Evolutionary conservation across 2,329 filamentous ascomycete species (phyloP).

Genomic region (Exophiala aquamarina): DNA sequence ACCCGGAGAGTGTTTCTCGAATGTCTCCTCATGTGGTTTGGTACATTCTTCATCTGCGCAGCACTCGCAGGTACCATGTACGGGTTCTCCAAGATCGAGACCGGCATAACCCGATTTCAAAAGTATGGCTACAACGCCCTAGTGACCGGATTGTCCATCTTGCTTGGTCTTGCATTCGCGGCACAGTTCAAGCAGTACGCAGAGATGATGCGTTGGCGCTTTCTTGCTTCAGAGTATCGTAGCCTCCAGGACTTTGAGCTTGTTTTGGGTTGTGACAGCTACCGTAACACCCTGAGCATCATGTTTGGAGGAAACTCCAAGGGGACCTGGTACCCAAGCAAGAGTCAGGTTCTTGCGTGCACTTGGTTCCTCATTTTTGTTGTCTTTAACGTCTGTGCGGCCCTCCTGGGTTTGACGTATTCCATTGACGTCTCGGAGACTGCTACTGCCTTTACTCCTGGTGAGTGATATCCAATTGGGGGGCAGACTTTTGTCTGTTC

Average conservation of each 20-base stretch:
- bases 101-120: constrained; percentile 9
- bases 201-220: constrained; percentile 22
- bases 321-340: constrained; percentile 11
- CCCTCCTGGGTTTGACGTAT: constrained; percentile 22
- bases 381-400: constrained; percentile 16
- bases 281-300: constrained; percentile 12
- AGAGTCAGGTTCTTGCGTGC: constrained; percentile 14
- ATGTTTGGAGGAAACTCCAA: constrained; percentile 8
- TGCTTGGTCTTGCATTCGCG: constrained; percentile 18
- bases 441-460: background rate
- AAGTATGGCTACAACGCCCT: constrained; percentile 21
- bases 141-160: constrained; percentile 17
- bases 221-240: constrained; percentile 19
- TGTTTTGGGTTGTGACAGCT: constrained; percentile 17
- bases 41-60: constrained; percentile 16
- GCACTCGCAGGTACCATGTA: constrained; percentile 15
- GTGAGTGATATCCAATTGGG: constrained; percentile 1
- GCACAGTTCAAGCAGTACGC: constrained; percentile 21
- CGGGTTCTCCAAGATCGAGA: constrained; percentile 10
- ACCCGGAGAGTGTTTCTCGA: constrained; percentile 16
- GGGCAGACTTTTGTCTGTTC: no score
- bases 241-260: constrained; percentile 18
- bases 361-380: constrained; percentile 19
- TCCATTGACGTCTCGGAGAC: constrained; percentile 20
- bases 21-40: constrained; percentile 18